These are phyloP conservation scores for Melampsora medusae DNA, from an alignment of 1,284 basidiomycete genomes.

Conservation along the genomic window DNA sequence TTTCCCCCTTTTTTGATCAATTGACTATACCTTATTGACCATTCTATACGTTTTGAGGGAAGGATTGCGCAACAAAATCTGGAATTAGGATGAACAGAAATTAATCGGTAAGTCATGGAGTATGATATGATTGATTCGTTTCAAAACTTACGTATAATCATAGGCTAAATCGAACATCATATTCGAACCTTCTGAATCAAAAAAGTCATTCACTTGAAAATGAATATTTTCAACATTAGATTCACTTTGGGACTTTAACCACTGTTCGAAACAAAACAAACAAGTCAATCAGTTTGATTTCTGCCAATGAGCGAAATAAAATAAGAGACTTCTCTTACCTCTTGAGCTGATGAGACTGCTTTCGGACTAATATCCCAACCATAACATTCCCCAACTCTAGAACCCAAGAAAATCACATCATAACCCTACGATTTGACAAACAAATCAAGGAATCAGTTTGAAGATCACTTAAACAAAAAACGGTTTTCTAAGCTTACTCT, in stretches of 20 bases:
- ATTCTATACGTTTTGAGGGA: background rate
- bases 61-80: background rate
- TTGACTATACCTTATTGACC: background rate
- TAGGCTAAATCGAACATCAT: background rate
- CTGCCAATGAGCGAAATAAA: background rate
- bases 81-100: background rate
- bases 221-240: background rate
- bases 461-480: background rate
- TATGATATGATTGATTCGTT: background rate
- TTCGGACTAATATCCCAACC: slow-evolving; percentile 1
- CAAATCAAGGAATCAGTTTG: background rate
- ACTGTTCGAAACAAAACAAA: background rate
- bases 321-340: background rate
- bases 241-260: background rate
- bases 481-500: background rate
- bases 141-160: slow-evolving; percentile 1
- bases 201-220: background rate
- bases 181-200: background rate
- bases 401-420: background rate
- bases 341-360: background rate
- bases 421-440: background rate
- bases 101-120: background rate
- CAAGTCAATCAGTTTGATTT: background rate
- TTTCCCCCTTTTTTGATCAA: slow-evolving; percentile 1
- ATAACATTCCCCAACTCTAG: background rate